Conservation (phyloP, 1,139 yeast species). For the Tardiomyces depauwii region DNA sequence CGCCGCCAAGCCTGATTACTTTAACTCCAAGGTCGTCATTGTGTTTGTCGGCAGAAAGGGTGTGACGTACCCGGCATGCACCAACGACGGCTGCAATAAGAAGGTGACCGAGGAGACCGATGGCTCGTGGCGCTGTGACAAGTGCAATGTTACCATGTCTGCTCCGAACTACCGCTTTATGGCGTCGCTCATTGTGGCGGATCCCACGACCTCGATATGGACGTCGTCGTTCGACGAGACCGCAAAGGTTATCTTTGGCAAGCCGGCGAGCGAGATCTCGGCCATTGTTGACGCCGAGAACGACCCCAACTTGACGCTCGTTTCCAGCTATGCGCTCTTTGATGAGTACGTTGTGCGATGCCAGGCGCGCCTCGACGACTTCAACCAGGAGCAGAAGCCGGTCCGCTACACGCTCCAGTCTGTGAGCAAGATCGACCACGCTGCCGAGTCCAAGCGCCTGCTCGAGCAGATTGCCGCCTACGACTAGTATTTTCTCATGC, state of each 20-base stretch:
- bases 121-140: slow-evolving; percentile 88
- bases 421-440: slow-evolving; percentile 45
- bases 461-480: slow-evolving; percentile 36
- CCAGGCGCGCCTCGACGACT: slow-evolving; percentile 74
- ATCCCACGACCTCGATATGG: slow-evolving; percentile 79
- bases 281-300: slow-evolving; percentile 35
- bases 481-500: background rate
- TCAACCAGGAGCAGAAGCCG: slow-evolving; percentile 60
- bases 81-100: slow-evolving; percentile 58
- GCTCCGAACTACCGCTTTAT: slow-evolving; percentile 74
- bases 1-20: slow-evolving; percentile 61
- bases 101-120: slow-evolving; percentile 67
- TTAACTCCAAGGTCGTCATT: slow-evolving; percentile 62
- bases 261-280: slow-evolving; percentile 56
- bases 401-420: slow-evolving; percentile 45
- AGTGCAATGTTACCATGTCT: slow-evolving; percentile 60
- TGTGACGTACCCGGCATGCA: slow-evolving; percentile 89
- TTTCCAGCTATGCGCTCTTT: slow-evolving; percentile 46
- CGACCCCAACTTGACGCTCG: slow-evolving; percentile 36
- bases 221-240: slow-evolving; percentile 78
- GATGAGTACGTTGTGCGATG: slow-evolving; percentile 63
- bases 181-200: slow-evolving; percentile 59
- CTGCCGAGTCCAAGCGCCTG: slow-evolving; percentile 51
- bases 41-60: slow-evolving; percentile 61
- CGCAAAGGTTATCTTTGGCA: slow-evolving; percentile 58